Evolutionary conservation across 768 basidiomycete genomes (phyloP), one percentile per base, ranked within the genome.

Genomic region (Naematelia aurantialba): DNA sequence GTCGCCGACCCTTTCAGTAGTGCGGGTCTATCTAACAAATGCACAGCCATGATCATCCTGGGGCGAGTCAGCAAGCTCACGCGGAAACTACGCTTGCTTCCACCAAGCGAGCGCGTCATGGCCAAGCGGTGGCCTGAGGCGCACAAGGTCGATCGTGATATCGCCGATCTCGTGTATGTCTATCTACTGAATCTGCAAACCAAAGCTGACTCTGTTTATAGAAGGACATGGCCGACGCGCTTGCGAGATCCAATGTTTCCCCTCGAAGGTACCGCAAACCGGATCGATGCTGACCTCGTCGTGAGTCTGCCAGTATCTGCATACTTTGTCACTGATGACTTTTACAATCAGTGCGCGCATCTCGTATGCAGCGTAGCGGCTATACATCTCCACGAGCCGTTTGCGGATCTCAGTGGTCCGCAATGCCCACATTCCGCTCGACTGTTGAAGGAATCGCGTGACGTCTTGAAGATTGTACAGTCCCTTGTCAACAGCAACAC

Each of bases 351-450:
- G 68, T 48, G 45, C 55, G 59, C 65, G 4, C 65, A 66, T 22
- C 46, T 69, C 11, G 44, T 69, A 4, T 55, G 59, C 14, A 57
- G 59, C 12, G 53, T 62, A 5, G 60, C 63, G 4, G 48, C 53
- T 12, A 69, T 69, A 48, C 52, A 64, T 21, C 58, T 69, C 2
- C 65, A 69, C 31, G 68, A 66, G 45, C 65, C 62, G 0, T 69
- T 69, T 54, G 68, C 65, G n/a, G 62, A 61, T 46, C 26, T 69
- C 31, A 47, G 34, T 13, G 60, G 67, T 51, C 59, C 62, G 10
- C 39, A 45, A 17, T 55, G 57, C 48, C 12, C 39, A 4, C 61
- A 62, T 8, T 51, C 62, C 4, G 19, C 39, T 24, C 48, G 63
- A 27, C 26, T 69, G 12, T 19, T 64, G 19, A 52, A 19, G 21